Base-by-base conservation (phyloP, 208 protist genomes). In the Lotmaria passim region DNA sequence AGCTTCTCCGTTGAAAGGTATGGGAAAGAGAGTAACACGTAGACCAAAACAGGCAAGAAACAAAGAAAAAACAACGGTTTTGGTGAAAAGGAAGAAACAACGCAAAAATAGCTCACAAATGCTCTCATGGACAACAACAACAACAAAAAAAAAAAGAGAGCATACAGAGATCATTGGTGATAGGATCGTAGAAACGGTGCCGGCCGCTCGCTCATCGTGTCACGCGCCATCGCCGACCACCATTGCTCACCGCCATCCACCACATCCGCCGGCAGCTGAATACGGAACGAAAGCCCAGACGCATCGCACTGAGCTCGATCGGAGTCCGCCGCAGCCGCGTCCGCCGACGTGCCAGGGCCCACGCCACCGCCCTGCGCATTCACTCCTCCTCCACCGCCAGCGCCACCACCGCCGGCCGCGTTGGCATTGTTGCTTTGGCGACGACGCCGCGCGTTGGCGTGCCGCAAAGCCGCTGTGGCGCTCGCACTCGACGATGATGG, bases 231-330 rank as follows among this genome's bases (percentile, higher is more conserved):
- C 39, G 41, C 24, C 33, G 50, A 83, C 86, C 81, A 89, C 62
- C 47, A 64, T 57, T 79, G 71, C 62, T 83, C 79, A 23, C 89
- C 86, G 15, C 82, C 78, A 61, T 92, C 89, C 48, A 94, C 82
- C 4, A 90, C 36, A 34, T 83, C 73, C 17, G 81, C 78, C 11
- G 89, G 86, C 17, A 94, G 82, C 28, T 79, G 81, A 28, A 94
- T 68, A 7, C 76, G 79, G 30, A 94, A 76, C 26, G 67, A 74
- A 8, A 87, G 33, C 44, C 89, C 89, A 3, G 69, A 64, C 15
- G 48, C 64, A 36, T 69, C 68, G 0, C 38, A 31, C 11, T 31
- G 41, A 11, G 39, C 60, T 31, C 72, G 44, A 7, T 48, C 53
- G 31, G 8, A 33, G 3, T 64, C 44, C 19, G 36, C 60, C 6